phyloP scores from a whole-genome alignment of 78 protist genomes.

The Chrysochromulina parva region DNA sequence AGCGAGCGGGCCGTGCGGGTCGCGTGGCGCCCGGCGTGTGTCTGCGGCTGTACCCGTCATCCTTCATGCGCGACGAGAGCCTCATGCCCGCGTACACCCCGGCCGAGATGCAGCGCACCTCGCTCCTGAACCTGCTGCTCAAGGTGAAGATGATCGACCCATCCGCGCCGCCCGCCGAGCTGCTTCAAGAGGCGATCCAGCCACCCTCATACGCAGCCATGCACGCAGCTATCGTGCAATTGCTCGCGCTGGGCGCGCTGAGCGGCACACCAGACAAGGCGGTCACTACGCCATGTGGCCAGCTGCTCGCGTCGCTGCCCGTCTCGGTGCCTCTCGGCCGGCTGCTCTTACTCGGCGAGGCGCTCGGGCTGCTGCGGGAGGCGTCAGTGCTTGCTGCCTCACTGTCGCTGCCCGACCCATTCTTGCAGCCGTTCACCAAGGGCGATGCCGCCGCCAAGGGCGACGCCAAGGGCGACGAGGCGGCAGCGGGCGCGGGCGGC shows the following conservation, averaged over 20 bases:
- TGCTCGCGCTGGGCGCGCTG: not conserved
- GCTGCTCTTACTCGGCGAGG: not conserved
- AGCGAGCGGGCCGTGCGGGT: not conserved
- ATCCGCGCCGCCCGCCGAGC: not conserved
- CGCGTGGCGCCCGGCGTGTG: conserved; percentile 55
- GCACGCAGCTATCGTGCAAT: not conserved
- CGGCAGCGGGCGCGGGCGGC: too few species aligned
- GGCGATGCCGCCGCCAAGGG: not conserved
- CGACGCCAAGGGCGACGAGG: not conserved
- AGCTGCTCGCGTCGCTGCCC: not conserved
- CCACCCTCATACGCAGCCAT: not conserved
- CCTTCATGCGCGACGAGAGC: not conserved
- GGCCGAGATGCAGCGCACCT: conserved; percentile 5
- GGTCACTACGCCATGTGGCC: not conserved
- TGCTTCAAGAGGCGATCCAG: not conserved
- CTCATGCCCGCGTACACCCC: not conserved
- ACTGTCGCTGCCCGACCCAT: not conserved
- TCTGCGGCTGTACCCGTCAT: conserved; percentile 47
- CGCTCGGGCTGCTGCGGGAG: not conserved
- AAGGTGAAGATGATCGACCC: not conserved
- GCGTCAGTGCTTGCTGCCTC: not conserved
- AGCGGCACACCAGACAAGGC: not conserved
- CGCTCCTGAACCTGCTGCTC: not conserved
- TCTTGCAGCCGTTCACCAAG: not conserved
- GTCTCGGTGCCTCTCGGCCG: not conserved